Conservation (phyloP, 331 rosid genomes). For the Quercus tomentella region DNA sequence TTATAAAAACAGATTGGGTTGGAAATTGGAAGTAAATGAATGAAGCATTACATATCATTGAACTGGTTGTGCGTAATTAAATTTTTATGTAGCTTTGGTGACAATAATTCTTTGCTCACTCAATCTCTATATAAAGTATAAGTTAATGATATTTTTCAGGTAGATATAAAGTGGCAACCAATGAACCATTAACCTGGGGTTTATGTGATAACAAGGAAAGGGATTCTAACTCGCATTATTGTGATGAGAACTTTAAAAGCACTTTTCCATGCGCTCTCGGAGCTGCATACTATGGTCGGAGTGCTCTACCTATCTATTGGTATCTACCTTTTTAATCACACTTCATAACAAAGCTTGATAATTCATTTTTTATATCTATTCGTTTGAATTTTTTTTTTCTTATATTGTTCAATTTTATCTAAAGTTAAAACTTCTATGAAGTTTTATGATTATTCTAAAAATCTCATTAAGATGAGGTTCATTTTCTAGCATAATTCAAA, state of each 20-base stretch:
- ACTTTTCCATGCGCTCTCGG: constrained; percentile 52
- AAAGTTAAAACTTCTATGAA: too few species aligned
- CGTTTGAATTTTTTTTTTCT: too few species aligned
- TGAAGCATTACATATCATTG: background rate
- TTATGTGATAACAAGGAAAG: constrained; percentile 54
- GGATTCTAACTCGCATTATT: constrained; percentile 37
- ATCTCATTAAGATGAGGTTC: background rate
- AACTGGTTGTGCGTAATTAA: background rate
- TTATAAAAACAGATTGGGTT: too few species aligned
- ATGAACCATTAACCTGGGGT: constrained; percentile 57
- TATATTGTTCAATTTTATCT: too few species aligned
- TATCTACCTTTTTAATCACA: background rate
- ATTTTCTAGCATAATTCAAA: too few species aligned
- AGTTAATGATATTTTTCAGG: constrained; percentile 23
- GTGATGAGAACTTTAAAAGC: constrained; percentile 40
- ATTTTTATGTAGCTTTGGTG: background rate
- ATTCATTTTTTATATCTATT: too few species aligned
- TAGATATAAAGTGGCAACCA: constrained; percentile 56
- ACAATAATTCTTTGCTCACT: background rate
- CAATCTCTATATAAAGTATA: background rate
- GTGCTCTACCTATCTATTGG: constrained; percentile 55
- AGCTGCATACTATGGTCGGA: constrained; percentile 48
- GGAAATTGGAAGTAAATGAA: background rate
- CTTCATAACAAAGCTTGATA: too few species aligned
- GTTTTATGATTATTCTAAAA: background rate